phyloP scores from a whole-genome alignment of 805 yeast species.

The Sugiyamaella marilandica region DNA sequence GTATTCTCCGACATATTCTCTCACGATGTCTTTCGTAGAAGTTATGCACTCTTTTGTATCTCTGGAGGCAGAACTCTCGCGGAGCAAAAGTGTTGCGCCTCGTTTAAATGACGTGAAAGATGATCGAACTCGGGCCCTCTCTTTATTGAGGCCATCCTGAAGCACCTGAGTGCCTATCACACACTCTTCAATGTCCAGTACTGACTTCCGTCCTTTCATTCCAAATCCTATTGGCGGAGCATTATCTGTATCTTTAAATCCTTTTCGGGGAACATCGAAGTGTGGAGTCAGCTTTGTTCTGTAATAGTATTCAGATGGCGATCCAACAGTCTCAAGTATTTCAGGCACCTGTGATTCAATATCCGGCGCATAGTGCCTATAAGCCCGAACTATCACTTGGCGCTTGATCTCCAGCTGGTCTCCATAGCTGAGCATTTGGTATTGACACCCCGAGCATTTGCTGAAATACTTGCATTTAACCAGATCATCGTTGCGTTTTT shows the following conservation, averaged over 20 bases:
- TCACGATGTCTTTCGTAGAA: conserved; percentile 69
- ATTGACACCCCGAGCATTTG: conserved; percentile 92
- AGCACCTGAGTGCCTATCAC: conserved; percentile 78
- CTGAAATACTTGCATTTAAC: conserved; percentile 83
- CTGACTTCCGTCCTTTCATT: conserved; percentile 60
- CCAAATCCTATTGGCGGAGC: conserved; percentile 87
- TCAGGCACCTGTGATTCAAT: conserved; percentile 44
- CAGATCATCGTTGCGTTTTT: conserved; percentile 48
- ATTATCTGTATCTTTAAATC: conserved; percentile 15
- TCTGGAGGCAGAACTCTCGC: conserved; percentile 59
- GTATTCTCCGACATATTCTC: conserved; percentile 60
- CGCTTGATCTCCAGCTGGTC: conserved; percentile 70
- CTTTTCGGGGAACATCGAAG: conserved; percentile 67
- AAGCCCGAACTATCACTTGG: conserved; percentile 76
- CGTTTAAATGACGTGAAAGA: conserved; percentile 51
- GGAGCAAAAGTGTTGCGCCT: conserved; percentile 80
- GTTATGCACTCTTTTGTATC: conserved; percentile 54
- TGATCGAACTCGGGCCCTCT: conserved; percentile 52
- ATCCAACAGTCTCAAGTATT: conserved; percentile 59
- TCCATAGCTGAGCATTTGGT: conserved; percentile 69
- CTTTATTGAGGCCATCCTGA: conserved; percentile 66
- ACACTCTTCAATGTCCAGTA: conserved; percentile 92
- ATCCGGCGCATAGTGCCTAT: conserved; percentile 49
- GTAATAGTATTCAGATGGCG: conserved; percentile 73
- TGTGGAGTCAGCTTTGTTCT: conserved; percentile 96